Evolutionary conservation across 2,329 filamentous ascomycete species (phyloP).

Genomic region (Pseudogymnoascus verrucosus): DNA sequence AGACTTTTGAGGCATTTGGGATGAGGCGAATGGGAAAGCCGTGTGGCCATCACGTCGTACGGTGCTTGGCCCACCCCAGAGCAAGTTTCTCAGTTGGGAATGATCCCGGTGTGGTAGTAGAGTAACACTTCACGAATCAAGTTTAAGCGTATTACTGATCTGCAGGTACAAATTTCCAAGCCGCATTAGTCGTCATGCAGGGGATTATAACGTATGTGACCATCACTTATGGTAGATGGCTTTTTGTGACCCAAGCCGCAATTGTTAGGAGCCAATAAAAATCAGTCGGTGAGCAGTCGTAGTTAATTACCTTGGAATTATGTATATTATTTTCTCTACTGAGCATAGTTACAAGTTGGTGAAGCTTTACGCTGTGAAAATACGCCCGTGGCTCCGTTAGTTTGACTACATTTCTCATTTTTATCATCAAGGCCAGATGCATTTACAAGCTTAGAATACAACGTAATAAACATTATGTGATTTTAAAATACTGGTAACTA

Average conservation of each 20-base stretch:
- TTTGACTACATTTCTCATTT: background rate
- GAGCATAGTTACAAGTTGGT: background rate
- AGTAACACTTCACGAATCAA: background rate
- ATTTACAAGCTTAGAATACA: background rate
- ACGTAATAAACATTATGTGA: background rate
- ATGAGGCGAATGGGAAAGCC: background rate
- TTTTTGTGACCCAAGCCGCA: background rate
- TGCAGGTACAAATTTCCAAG: background rate
- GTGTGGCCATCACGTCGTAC: background rate
- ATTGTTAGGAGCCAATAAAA: background rate
- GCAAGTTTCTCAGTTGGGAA: background rate
- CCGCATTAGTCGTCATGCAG: slow-evolving; percentile 4
- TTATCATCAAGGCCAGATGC: too few relatives aligned
- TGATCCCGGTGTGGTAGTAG: background rate
- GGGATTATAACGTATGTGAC: background rate
- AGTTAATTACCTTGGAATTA: background rate
- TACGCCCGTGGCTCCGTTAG: background rate
- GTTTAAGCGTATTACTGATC: background rate
- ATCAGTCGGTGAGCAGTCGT: background rate
- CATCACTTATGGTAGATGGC: background rate
- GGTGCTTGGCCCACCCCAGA: background rate
- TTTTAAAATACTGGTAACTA: background rate
- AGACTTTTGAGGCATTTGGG: background rate
- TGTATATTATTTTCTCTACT: background rate
- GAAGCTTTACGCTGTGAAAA: background rate